Base-by-base conservation (phyloP, 2,329 filamentous ascomycete genomes). In the Colletotrichum trifolii region DNA sequence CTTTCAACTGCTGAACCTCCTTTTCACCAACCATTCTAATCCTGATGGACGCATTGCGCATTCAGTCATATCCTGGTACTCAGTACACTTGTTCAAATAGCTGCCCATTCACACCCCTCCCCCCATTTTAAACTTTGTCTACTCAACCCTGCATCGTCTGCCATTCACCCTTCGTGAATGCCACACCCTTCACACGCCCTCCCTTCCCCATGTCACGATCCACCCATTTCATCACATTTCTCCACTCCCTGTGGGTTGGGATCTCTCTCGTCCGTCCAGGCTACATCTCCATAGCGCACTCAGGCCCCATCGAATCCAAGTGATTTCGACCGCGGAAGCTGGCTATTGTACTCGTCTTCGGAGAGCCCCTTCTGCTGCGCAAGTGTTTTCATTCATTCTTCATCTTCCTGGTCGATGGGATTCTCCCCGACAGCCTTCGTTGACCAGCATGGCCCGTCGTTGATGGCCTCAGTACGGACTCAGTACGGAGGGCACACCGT, bases 161-260 rank as follows among this genome's bases (percentile, higher is more conserved):
- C 46, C 39, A 48, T 39, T 54, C 48, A 49, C 38, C 54, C 54
- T 35, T 38, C 40, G 25, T 25, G 45, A 54, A 45, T 39, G 9
- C 50, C 52, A 56, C 45, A 33, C 56, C 52, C 34, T 39, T n/a
- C 8, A 52, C 58, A 65, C 62, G 58, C 62, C 62, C 57, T 55
- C 61, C 46, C 57, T 47, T 52, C 57, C 55, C 62, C 62, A 65
- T 52, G 25, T 47, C 57, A 55, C 60, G 61, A 60, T 55, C 61
- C 57, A 49, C 53, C 48, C 43, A 60, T 49, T 53, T 61, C 49
- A 61, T 53, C 52, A 48, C 58, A 56, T 62, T 58, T 42, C 36
- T 39, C 46, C 62, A 65, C 62, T 42, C 58, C 58, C 46, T 61
- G 58, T 56, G 62, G 58, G 40, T 53, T 65, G 58, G 62, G 58